phyloP scores from a whole-genome alignment of 495 filamentous ascomycete species.

The Hypoxylon cercidicola region DNA sequence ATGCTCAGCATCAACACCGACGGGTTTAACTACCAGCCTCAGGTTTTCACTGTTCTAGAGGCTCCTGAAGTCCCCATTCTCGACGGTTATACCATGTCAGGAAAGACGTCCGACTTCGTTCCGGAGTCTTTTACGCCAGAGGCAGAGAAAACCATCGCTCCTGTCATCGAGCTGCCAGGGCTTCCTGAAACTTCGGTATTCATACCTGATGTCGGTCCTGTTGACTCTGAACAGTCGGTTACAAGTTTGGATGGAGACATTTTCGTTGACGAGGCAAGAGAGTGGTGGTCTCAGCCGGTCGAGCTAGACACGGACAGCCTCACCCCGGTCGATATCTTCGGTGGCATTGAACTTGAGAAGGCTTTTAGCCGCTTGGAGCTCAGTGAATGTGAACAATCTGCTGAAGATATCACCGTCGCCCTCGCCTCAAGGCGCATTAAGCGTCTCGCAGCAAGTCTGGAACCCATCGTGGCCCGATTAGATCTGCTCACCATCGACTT shows the following conservation, averaged over 20 bases:
- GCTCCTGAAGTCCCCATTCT: constrained; percentile 76
- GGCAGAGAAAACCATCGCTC: constrained; percentile 59
- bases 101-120: constrained; percentile 69
- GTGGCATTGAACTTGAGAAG: constrained; percentile 68
- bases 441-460: constrained; percentile 53
- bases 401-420: constrained; percentile 53
- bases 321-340: constrained; percentile 59
- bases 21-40: constrained; percentile 73
- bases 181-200: constrained; percentile 42
- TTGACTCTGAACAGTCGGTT: constrained; percentile 54
- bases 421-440: constrained; percentile 54
- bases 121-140: constrained; percentile 56
- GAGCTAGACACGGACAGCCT: constrained; percentile 50
- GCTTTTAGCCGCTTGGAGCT: constrained; percentile 66
- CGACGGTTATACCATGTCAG: constrained; percentile 70
- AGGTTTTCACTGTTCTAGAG: constrained; percentile 82
- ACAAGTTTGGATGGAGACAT: constrained; percentile 42
- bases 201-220: constrained; percentile 52
- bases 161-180: constrained; percentile 57
- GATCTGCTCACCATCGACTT: constrained; percentile 49
- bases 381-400: constrained; percentile 57
- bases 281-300: constrained; percentile 32
- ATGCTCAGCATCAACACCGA: constrained; percentile 63
- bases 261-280: constrained; percentile 57
- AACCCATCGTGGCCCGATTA: constrained; percentile 52